phyloP scores from a whole-genome alignment of 202 grass and related monocot genomes.

The Elaeis oleifera region DNA sequence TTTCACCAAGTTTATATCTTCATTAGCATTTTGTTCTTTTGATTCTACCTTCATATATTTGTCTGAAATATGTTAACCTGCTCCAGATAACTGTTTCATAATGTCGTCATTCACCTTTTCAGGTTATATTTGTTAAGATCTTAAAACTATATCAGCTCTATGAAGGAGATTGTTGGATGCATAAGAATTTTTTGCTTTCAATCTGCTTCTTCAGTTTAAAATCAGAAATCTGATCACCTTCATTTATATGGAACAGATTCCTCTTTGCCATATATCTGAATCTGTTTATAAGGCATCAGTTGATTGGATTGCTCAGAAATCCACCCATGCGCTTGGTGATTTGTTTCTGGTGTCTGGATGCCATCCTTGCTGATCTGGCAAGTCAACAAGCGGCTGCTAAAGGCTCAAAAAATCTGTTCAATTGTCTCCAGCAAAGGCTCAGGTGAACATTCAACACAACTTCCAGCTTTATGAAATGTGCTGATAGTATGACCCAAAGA shows the following conservation, averaged over 20 bases:
- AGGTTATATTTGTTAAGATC: too few species aligned
- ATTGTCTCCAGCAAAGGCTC: slow-evolving; percentile 60
- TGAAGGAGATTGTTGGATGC: too few species aligned
- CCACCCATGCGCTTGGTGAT: slow-evolving; percentile 56
- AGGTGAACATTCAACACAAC: slow-evolving; percentile 39
- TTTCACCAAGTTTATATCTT: too few species aligned
- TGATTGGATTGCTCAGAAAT: slow-evolving; percentile 72
- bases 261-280: slow-evolving; percentile 67
- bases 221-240: slow-evolving; percentile 13
- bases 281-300: slow-evolving; percentile 62
- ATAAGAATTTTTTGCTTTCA: too few species aligned
- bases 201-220: background rate
- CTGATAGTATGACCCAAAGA: too few species aligned
- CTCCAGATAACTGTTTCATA: too few species aligned
- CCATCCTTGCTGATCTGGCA: slow-evolving; percentile 69
- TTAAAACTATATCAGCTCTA: too few species aligned
- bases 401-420: slow-evolving; percentile 63
- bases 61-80: too few species aligned
- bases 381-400: slow-evolving; percentile 48
- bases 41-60: too few species aligned
- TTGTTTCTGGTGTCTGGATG: slow-evolving; percentile 92
- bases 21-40: too few species aligned
- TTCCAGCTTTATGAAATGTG: background rate
- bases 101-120: too few species aligned
- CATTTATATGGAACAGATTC: slow-evolving; percentile 39